Base-by-base conservation (phyloP, 2,329 filamentous ascomycete genomes). In the Talaromyces sp. region DNA sequence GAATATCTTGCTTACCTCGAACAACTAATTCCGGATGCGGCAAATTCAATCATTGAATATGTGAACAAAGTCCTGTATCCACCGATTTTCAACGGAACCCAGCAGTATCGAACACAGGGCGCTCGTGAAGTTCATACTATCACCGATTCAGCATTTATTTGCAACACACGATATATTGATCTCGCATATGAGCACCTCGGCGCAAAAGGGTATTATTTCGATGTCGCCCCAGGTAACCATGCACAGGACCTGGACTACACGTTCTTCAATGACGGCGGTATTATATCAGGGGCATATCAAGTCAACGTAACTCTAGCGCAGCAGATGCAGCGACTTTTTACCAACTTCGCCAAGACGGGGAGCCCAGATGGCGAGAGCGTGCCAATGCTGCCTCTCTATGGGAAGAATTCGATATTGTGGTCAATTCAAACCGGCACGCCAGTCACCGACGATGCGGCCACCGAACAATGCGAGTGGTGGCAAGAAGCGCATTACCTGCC, bases 291-390 rank as follows among this genome's bases (percentile, higher is more conserved):
- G n/a, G 9, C 49, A n/a, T 52, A 52, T 52, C 27, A 52, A 56
- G 31, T 43, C n/a, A 59, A 59, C 17, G 7, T 59, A 13, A 59
- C 37, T 6, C 19, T 59, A 4, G 56, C 56, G 9, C 19, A 15
- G 13, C 56, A 59, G 33, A 59, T 59, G 56, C 56, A 59, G 37
- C 35, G 56, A 41, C 27, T 27, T 15, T 43, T 59, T 33, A 45
- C 56, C 17, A 59, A 59, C 19, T 59, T 59, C 33, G 25, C 39
- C 37, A 41, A 59, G n/a, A 41, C 7, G n/a, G 56, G 37, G 2
- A 45, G 17, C n/a, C 56, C 25, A 27, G 39, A 59, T 43, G 56
- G 50, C 17, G 17, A 19, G 7, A 37, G 13, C 15, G 31, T 56
- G 9, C 50, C 50, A 13, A 56, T 17, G 15, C 50, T 35, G 11